These are phyloP conservation scores for Leucosporidium scottii DNA, from an alignment of 768 basidiomycete genomes.

Conservation along the genomic window DNA sequence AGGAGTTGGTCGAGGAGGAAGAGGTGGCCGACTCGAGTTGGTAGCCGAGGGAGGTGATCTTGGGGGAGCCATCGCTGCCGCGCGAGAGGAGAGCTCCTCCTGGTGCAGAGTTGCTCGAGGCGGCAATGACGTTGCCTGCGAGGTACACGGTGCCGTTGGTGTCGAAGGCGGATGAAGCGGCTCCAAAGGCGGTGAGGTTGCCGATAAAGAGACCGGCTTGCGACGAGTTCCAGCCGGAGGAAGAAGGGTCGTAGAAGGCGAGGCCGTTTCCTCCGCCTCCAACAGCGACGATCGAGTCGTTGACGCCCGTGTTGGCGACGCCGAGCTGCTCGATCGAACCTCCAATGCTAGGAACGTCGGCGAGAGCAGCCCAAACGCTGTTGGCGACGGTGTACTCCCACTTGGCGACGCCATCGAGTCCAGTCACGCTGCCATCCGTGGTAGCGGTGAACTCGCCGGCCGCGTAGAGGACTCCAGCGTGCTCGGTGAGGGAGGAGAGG, in stretches of 20 bases:
- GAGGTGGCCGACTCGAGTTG: constrained; percentile 31
- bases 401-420: constrained; percentile 45
- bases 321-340: constrained; percentile 11
- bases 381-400: constrained; percentile 19
- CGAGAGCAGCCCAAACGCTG: constrained; percentile 26
- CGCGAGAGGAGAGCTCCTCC: constrained; percentile 49
- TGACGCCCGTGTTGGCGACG: constrained; percentile 7
- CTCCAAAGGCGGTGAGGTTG: constrained; percentile 36
- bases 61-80: constrained; percentile 22
- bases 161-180: background rate
- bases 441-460: constrained; percentile 85
- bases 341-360: background rate
- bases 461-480: constrained; percentile 58
- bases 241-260: constrained; percentile 23
- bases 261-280: constrained; percentile 24
- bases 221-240: constrained; percentile 24
- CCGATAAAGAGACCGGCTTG: constrained; percentile 34
- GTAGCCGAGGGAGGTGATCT: constrained; percentile 20
- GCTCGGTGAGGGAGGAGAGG: constrained; percentile 57
- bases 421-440: constrained; percentile 60
- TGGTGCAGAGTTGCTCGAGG: constrained; percentile 44
- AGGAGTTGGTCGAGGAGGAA: background rate
- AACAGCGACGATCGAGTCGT: constrained; percentile 18
- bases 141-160: constrained; percentile 41
- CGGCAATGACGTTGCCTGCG: constrained; percentile 60